Conservation (phyloP, 192 early-diverging fungal genomes). For the Phlyctochytrium bullatum region DNA sequence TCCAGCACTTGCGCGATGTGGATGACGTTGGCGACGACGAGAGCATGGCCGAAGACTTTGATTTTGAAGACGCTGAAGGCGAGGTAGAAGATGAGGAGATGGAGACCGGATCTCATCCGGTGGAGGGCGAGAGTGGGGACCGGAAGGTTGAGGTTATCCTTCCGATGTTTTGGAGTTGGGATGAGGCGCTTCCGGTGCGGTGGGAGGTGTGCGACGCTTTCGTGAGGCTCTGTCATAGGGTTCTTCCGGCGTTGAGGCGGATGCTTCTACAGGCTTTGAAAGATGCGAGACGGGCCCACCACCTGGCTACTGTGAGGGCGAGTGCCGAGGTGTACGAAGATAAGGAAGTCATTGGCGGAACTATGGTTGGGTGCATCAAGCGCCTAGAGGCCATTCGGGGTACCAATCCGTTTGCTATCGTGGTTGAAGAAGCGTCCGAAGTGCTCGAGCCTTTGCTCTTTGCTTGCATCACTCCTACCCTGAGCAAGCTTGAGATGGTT, state of each 20-base stretch:
- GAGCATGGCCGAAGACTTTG: not conserved
- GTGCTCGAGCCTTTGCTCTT: no score
- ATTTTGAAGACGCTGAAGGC: constrained; percentile 11
- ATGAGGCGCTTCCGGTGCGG: constrained; percentile 29
- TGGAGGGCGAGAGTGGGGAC: not conserved
- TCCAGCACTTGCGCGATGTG: constrained; percentile 40
- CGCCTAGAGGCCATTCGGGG: constrained; percentile 31
- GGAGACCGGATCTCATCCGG: not conserved
- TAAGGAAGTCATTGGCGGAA: constrained; percentile 39
- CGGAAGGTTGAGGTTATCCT: constrained; percentile 6
- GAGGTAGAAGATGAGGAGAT: constrained; percentile 15
- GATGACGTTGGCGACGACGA: constrained; percentile 13
- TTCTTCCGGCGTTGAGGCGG: constrained; percentile 13
- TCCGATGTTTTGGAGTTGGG: constrained; percentile 24
- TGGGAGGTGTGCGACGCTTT: constrained; percentile 25
- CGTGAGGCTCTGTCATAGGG: constrained; percentile 10
- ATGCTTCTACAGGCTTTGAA: constrained; percentile 14
- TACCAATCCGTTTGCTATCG: constrained; percentile 40
- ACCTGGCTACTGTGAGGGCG: constrained; percentile 30
- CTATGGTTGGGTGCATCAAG: constrained; percentile 40
- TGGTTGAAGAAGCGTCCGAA: constrained; percentile 42
- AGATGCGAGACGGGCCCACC: constrained; percentile 14
- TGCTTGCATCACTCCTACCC: no score
- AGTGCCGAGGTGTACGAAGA: constrained; percentile 39
- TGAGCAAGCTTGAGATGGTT: no score